These are phyloP conservation scores for Barbatosphaeria neglecta DNA, from an alignment of 495 filamentous ascomycete genomes.

Conservation along the genomic window DNA sequence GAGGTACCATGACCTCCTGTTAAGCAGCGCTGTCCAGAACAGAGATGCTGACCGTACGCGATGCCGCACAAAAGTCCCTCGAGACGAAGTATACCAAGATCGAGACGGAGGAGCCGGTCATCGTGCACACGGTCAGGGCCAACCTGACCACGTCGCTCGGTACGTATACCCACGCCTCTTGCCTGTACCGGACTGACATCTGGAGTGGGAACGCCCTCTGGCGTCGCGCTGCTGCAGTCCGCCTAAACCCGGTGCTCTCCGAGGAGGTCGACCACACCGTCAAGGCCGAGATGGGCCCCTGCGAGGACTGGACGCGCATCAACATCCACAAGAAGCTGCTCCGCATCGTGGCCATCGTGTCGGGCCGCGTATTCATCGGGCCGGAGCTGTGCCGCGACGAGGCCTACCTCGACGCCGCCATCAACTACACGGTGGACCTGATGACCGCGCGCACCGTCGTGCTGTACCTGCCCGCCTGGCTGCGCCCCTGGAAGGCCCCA, in stretches of 20 bases:
- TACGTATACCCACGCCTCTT: not conserved
- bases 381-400: constrained; percentile 37
- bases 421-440: constrained; percentile 45
- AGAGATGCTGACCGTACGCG: constrained; percentile 35
- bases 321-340: constrained; percentile 25
- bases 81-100: constrained; percentile 17
- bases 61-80: no score
- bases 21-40: not conserved
- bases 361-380: constrained; percentile 49
- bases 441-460: constrained; percentile 19
- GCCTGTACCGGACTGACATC: not conserved
- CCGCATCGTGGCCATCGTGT: constrained; percentile 43
- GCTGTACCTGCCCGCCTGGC: constrained; percentile 14
- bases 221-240: not conserved
- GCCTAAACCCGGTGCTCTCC: constrained; percentile 12
- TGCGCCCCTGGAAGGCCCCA: constrained; percentile 17
- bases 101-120: not conserved
- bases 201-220: not conserved
- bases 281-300: constrained; percentile 13
- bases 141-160: constrained; percentile 14
- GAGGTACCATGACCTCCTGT: constrained; percentile 6
- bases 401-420: constrained; percentile 45
- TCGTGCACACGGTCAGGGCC: constrained; percentile 15
- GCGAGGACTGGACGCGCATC: constrained; percentile 30
- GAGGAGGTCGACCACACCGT: constrained; percentile 15